Evolutionary conservation across 2,329 filamentous ascomycete species (phyloP).

Genomic region (Nemania diffusa): DNA sequence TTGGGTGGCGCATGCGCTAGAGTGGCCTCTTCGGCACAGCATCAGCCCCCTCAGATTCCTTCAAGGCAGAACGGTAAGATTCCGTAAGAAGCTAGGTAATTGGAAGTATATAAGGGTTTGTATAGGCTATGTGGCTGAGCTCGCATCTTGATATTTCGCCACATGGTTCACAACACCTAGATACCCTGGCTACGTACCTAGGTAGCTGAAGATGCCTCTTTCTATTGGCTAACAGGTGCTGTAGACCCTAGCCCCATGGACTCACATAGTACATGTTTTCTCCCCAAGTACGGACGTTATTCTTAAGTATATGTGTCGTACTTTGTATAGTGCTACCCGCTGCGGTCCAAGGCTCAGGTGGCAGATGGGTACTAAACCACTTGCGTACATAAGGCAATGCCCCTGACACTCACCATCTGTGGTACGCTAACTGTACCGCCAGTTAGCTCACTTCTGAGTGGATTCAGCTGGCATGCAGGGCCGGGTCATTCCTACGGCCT

Average conservation of each 20-base stretch:
- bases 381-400: conserved; percentile 24
- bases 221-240: conserved; percentile 7
- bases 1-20: neutral
- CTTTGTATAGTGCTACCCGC: conserved; percentile 16
- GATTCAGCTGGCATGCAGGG: conserved; percentile 16
- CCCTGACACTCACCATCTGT: conserved; percentile 9
- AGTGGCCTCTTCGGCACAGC: neutral
- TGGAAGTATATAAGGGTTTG: neutral
- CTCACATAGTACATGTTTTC: neutral
- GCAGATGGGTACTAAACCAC: conserved; percentile 25
- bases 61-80: conserved; percentile 25
- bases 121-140: conserved; percentile 28
- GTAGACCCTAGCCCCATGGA: conserved; percentile 4
- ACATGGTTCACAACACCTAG: conserved; percentile 6
- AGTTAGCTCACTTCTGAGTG: conserved; percentile 6
- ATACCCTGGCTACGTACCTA: neutral
- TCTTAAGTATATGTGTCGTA: neutral
- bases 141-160: conserved; percentile 23
- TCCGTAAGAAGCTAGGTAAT: neutral
- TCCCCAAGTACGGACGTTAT: neutral
- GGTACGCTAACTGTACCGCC: neutral
- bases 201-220: conserved; percentile 13
- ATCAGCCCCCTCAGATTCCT: neutral
- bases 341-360: conserved; percentile 34
- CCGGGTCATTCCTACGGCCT: conserved; percentile 4